Evolutionary conservation across 1,284 basidiomycete genomes (phyloP).

Genomic region (Peniophora sp.): DNA sequence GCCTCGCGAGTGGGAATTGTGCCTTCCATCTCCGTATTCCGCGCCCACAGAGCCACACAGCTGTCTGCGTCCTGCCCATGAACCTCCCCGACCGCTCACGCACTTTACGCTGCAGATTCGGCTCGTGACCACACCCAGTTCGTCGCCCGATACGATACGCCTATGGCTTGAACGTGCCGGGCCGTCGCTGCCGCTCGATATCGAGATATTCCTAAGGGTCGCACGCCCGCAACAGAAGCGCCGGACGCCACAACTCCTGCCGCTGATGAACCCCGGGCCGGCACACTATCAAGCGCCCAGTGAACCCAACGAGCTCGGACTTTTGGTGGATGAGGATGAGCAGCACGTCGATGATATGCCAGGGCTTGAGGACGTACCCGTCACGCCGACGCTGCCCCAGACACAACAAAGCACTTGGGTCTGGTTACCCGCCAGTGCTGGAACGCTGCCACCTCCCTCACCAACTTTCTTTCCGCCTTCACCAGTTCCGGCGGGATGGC

Average conservation of each 20-base stretch:
- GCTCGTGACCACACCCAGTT: slow-evolving; percentile 56
- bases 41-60: slow-evolving; percentile 1
- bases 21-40: too few relatives aligned
- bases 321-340: not conserved
- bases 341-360: slow-evolving; percentile 1
- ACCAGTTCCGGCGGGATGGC: not conserved
- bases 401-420: slow-evolving; percentile 23
- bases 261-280: not conserved
- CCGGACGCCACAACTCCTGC: slow-evolving; percentile 6
- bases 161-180: slow-evolving; percentile 76
- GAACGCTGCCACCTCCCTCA: slow-evolving; percentile 8
- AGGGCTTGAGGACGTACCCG: not conserved
- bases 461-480: not conserved
- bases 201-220: slow-evolving; percentile 66
- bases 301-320: not conserved
- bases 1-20: too few relatives aligned
- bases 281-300: not conserved
- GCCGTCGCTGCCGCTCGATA: slow-evolving; percentile 56
- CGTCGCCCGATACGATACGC: slow-evolving; percentile 68
- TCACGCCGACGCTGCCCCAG: too few relatives aligned
- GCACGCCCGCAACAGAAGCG: slow-evolving; percentile 12
- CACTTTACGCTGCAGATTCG: slow-evolving; percentile 42
- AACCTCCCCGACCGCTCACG: slow-evolving; percentile 5
- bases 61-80: slow-evolving; percentile 7
- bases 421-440: slow-evolving; percentile 10